Base-by-base conservation (phyloP, 2,329 filamentous ascomycete species). In the Xylaria sp. region DNA sequence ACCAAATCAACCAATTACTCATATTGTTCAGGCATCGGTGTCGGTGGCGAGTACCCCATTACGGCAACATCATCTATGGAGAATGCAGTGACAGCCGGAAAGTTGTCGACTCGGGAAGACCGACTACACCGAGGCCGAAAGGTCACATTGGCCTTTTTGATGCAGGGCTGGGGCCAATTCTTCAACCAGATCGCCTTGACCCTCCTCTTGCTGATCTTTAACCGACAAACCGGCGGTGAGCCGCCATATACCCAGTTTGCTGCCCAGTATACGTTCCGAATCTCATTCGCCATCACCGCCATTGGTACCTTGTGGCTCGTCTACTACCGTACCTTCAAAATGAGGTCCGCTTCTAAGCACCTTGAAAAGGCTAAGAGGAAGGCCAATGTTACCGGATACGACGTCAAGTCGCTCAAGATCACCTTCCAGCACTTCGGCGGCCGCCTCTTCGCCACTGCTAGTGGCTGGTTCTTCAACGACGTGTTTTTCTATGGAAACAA, bases 401-500 rank as follows among this genome's bases (percentile, higher is more conserved):
- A 98, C 78, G 84, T 92, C n/a, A 84, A 91, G 75, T 97, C 95
- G 34, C 86, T 98, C 63, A 88, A 88, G 74, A 84, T 93, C 76
- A 95, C 93, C 55, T 89, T 94, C 82, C 88, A 83, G 66, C 90
- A 97, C 84, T 98, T 98, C 74, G 94, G 94, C 57, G 91, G 92
- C 62, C 94, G 95, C 74, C 83, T 98, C 28, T 78, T 97, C 23
- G 95, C 95, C 59, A 98, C 95, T 23, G 90, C 94, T 12, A 92
- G 92, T 66, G 89, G 90, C 44, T 98, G 95, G 95, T 98, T 95
- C 82, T 93, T 91, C 84, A 98, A 98, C 81, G 95, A 98, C 78
- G 92, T 98, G 74, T 98, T 98, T 87, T 98, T 98, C 86, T 98
- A 98, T 84, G 95, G 95, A 76, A 98, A 97, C 91, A 98, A 97